Conservation (phyloP, 192 early-diverging fungal genomes). For the Geranomyces variabilis region DNA sequence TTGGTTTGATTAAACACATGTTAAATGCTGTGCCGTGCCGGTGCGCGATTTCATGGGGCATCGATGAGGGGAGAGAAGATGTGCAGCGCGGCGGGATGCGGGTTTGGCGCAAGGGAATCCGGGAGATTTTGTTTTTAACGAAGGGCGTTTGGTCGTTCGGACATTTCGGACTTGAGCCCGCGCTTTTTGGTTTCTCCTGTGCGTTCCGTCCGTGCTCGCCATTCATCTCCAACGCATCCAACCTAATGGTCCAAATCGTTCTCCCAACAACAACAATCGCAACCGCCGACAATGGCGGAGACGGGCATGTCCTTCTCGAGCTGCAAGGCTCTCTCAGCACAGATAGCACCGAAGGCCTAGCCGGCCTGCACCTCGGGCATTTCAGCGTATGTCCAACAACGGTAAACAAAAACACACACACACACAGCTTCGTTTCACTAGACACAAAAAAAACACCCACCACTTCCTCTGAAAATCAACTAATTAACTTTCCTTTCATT, state of each 20-base stretch:
- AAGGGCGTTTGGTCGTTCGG: no score
- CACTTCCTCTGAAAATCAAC: background rate
- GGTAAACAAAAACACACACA: no score
- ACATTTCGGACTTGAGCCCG: no score
- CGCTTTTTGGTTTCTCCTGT: no score
- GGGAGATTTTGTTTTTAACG: no score
- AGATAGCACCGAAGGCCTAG: background rate
- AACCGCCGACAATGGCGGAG: background rate
- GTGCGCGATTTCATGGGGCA: background rate
- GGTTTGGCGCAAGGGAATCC: no score
- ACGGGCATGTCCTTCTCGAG: constrained; percentile 21
- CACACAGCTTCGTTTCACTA: no score
- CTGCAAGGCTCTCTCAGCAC: constrained; percentile 28
- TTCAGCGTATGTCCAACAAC: background rate
- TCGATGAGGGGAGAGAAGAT: constrained; percentile 11
- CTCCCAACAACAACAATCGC: constrained; percentile 10
- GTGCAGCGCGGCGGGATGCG: no score
- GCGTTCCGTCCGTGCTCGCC: no score
- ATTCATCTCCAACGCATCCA: no score
- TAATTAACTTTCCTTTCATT: background rate
- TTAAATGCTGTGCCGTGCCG: constrained; percentile 20
- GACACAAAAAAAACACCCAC: background rate
- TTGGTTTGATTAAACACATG: constrained; percentile 32
- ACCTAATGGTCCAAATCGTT: constrained; percentile 27
- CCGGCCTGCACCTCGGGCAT: constrained; percentile 16